Evolutionary conservation across 768 basidiomycete species (phyloP).

Genomic region (Termitomyces eurrhizus): DNA sequence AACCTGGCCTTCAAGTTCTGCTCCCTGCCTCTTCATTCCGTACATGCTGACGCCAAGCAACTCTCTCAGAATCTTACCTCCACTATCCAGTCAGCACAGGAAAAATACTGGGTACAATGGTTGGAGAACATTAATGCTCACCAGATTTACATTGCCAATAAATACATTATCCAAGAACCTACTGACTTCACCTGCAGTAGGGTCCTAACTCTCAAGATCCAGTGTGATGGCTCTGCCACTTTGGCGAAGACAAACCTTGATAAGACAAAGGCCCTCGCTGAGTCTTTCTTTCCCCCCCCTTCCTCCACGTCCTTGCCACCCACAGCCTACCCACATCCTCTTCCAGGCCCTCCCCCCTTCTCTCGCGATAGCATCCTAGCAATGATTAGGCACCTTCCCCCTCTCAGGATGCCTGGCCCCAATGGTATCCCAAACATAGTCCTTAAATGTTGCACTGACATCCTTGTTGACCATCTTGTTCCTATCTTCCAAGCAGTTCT

Average conservation of each 20-base stretch:
- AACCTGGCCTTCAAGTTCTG: not conserved
- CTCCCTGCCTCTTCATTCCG: not conserved
- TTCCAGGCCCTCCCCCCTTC: not conserved
- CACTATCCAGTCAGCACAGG: not conserved
- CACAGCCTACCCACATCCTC: not conserved
- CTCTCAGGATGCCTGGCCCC: not conserved
- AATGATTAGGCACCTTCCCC: not conserved
- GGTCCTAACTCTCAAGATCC: not conserved
- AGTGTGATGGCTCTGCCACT: accelerated
- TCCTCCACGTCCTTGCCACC: not conserved
- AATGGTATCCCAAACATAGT: not conserved
- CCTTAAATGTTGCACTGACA: not conserved
- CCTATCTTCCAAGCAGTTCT: not conserved
- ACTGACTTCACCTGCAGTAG: not conserved
- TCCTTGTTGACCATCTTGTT: not conserved
- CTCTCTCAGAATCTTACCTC: not conserved
- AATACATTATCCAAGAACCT: not conserved
- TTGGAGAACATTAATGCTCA: not conserved
- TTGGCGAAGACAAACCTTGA: not conserved
- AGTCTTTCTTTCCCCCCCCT: not conserved
- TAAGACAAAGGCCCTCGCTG: not conserved
- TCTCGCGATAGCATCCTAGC: not conserved
- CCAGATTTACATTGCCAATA: not conserved
- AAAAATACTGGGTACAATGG: not conserved
- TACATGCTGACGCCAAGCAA: not conserved